Evolutionary conservation across 1,284 basidiomycete species (phyloP), one percentile per base, ranked within the genome.

Genomic region (Fomitopsis palustris): DNA sequence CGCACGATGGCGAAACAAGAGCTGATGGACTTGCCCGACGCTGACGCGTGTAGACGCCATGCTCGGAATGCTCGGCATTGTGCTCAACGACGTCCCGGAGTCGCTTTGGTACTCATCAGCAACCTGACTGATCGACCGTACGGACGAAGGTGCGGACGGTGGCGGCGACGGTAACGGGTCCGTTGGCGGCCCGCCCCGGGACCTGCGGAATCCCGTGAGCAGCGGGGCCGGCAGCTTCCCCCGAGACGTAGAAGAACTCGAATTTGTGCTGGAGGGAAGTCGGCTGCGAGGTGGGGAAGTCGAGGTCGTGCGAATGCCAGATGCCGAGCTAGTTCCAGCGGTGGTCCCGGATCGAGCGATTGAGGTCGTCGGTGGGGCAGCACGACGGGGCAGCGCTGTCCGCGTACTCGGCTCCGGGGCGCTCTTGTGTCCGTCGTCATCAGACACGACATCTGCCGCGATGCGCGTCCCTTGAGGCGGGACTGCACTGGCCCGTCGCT

Each of bases 111-210:
- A 51, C 49, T 52, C 49, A 14, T 52, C 49, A 6, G 29, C 25
- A 31, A 12, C 16, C 49, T 21, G 49, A n/a, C 35, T 52, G 31
- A 35, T 17, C 31, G 49, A 52, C 19, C 19, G 31, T n/a, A 29
- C 12, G 8, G 49, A 52, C 38, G 38, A 19, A 43, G 49, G 31
- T 8, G 51, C 41, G 12, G 57, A 54, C 17, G 61, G 37, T 3
- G 65, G 65, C 0, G 67, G 64, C 23, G 62, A 64, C 2, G 67
- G 67, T 10, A 67, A 59, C 7, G 67, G 67, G 25, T 68, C 65
- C 38, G 62, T 64, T 8, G 67, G 67, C 1, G 67, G 67, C 3
- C 65, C 62, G 10, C 61, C 61, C 5, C 47, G 56, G 0, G 62
- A 58, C 16, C 59, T 57, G 31, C 65, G 59, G 59, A 63, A 65